Conservation (phyloP, 306 rosid genomes). For the Lablab purpureus region DNA sequence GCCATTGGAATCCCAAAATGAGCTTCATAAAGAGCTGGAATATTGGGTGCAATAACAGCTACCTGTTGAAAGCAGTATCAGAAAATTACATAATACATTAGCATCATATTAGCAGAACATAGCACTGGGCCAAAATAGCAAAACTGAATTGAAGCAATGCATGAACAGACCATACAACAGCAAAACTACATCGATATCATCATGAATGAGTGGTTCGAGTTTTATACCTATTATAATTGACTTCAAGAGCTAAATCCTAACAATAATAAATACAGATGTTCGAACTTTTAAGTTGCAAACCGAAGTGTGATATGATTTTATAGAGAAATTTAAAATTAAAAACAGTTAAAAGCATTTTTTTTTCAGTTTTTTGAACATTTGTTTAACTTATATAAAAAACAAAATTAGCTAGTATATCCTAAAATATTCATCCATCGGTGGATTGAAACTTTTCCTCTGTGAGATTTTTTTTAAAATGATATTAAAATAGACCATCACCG, state of each 20-base stretch:
- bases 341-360: background rate
- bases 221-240: background rate
- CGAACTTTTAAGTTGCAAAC: background rate
- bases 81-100: background rate
- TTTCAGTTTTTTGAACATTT: background rate
- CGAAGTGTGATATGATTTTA: background rate
- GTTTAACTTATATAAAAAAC: background rate
- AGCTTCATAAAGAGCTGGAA: conserved; percentile 89
- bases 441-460: background rate
- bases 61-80: conserved; percentile 61
- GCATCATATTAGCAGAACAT: background rate
- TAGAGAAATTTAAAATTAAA: background rate
- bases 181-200: background rate
- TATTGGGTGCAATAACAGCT: conserved; percentile 86
- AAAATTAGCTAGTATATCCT: background rate
- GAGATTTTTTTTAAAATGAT: too few relatives aligned
- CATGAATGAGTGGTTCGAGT: background rate
- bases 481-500: background rate
- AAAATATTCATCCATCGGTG: background rate
- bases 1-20: conserved; percentile 54
- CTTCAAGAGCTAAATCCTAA: background rate
- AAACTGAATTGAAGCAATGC: background rate
- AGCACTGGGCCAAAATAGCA: conserved; percentile 11
- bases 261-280: background rate
- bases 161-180: background rate